Evolutionary conservation across 768 basidiomycete species (phyloP), one percentile per base, ranked within the genome.

Genomic region (Baorangia bicolor): DNA sequence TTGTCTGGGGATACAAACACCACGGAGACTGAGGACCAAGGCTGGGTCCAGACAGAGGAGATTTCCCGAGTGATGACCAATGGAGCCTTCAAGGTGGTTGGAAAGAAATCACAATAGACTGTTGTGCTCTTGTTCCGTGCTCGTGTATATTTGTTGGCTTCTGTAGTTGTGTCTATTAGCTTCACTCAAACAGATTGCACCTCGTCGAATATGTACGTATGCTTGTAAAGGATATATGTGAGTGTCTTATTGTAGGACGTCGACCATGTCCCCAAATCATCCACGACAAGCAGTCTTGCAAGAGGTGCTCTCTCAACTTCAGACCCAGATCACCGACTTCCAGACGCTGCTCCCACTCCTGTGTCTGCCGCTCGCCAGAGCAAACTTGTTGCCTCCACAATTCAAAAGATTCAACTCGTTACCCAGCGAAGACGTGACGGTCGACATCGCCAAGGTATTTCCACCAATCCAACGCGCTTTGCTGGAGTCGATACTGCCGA

Each of bases 381-480:
- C 85, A 8, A 76, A 76, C 33, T 74, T 92, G 27, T 75, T 92
- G 11, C 86, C 87, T 11, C 83, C 85, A 5, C 77, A 68, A 39
- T 88, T 78, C 68, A 72, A 66, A 53, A 71, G 55, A 28, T 76
- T 77, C 66, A 78, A 82, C 59, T 63, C 66, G 14, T 62, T 73
- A 18, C 75, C 79, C 25, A 43, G 56, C 33, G 51, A 58, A 40
- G 49, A 59, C 7, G 46, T 50, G 21, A 57, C 60, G 8, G 44
- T 73, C 38, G 62, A 65, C 23, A 51, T 72, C 23, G 27, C 57
- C 33, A 73, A 70, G 44, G 65, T 71, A 56, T 66, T 85, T 31
- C 81, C 85, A 4, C 65, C 71, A 2, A 70, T 94, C n/a, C 93
- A 96, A 64, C 75, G 77, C 45, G 76, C 74, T 11, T 69, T 95